Conservation (phyloP, 2,329 filamentous ascomycete species). For the Parafenestella ontariensis region DNA sequence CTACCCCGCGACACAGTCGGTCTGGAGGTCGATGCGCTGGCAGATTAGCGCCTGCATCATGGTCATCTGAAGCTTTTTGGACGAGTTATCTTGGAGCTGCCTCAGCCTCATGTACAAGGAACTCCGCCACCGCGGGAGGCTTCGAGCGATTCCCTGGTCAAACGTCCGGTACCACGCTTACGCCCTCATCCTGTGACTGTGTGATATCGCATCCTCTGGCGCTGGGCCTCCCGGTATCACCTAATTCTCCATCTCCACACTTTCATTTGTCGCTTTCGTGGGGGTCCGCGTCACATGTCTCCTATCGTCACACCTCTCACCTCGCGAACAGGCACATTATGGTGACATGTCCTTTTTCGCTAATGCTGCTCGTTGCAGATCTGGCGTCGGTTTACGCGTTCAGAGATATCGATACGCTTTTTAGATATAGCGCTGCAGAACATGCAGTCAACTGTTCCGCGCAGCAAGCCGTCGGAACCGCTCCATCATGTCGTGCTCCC, state of each 20-base stretch:
- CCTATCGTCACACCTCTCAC: constrained; percentile 17
- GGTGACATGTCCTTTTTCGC: constrained; percentile 24
- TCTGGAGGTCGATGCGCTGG: constrained; percentile 48
- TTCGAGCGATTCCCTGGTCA: constrained; percentile 47
- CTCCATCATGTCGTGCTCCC: constrained; percentile 12
- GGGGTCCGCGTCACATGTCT: constrained; percentile 21
- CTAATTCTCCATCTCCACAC: constrained; percentile 28
- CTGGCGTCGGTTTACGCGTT: constrained; percentile 20
- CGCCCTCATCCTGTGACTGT: constrained; percentile 35
- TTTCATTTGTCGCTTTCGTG: constrained; percentile 39
- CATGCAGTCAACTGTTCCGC: constrained; percentile 15
- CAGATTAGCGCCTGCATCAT: constrained; percentile 44
- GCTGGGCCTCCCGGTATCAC: constrained; percentile 17
- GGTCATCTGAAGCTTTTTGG: constrained; percentile 46
- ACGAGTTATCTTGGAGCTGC: constrained; percentile 35
- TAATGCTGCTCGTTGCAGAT: constrained; percentile 20
- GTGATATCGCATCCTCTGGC: constrained; percentile 28
- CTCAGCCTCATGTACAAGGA: constrained; percentile 46
- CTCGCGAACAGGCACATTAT: constrained; percentile 11
- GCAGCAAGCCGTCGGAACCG: constrained; percentile 15
- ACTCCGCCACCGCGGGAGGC: constrained; percentile 43
- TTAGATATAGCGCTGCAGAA: constrained; percentile 2
- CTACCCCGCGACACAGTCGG: constrained; percentile 41
- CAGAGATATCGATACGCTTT: constrained; percentile 5
- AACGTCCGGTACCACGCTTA: constrained; percentile 49